Base-by-base conservation (phyloP, 441 rosid species). In the Francoa sonchifolia region DNA sequence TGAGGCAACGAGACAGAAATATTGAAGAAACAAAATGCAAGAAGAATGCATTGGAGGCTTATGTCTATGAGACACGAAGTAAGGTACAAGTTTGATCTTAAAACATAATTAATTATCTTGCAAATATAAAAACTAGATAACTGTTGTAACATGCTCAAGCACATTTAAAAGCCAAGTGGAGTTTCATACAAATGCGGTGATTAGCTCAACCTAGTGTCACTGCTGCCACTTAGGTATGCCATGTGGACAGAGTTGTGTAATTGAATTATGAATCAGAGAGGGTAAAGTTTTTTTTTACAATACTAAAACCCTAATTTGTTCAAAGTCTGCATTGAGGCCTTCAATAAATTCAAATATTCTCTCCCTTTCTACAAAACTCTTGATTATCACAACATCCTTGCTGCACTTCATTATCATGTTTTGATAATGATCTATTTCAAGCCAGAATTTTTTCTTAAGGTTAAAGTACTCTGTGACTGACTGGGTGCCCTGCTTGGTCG, bases 11-110 rank as follows among this genome's bases (percentile, higher is more conserved):
- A 65, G 89, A 79, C 60, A 58, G 62, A 69, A 67, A 62, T 53
- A 75, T 69, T 68, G 89, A 79, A 55, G 67, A 61, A 22, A 73
- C 84, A 19, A 71, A 79, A 45, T 84, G 73, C 27, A 69, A 54
- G 60, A 79, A 79, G 58, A 76, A 79, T 69, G 79, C 89, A 49
- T 65, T 79, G 11, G 82, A 79, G 70, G 62, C 84, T 15, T 71
- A 58, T 61, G 89, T 79, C 51, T 79, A 79, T 58, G 89, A 73
- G 54, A 79, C 67, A 57, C 84, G 89, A 43, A 75, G 69, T 58
- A 79, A 73, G 89, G 89, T 72, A 59, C 26, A 26, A 31, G 37
- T 52, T 54, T 64, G n/a, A 18, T n/a, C 32, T 27, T 39, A 22
- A 45, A 10, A 40, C 33, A 17, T 9, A 7, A 20, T 19, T 19